Base-by-base conservation (phyloP, 1,284 basidiomycete genomes). In the Ceratobasidium theobromae region DNA sequence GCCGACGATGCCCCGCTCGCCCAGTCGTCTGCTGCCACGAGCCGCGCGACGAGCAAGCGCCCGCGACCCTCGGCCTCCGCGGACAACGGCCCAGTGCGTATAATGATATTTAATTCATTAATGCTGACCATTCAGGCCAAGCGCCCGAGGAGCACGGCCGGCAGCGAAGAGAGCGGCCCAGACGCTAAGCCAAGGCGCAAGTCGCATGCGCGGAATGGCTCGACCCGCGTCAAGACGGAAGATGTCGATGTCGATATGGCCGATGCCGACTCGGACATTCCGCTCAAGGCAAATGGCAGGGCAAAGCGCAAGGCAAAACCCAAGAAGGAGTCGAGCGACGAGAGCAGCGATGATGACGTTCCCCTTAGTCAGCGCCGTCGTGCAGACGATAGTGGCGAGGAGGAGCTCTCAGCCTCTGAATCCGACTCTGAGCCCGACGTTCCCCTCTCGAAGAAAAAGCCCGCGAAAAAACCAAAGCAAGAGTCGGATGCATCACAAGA, bases 401-500 rank as follows among this genome's bases (percentile, higher is more conserved):
- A 66, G 8, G 68, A 69, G 40, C 21, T 51, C 14, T 66, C 60
- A 11, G 43, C 35, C 32, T 58, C 53, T 21, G 28, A 48, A 27
- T 58, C 75, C 70, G 53, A 55, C 4, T 71, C 70, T 18, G 74
- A 76, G 27, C 76, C 76, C 48, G 76, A 77, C 49, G 71, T 72
- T 57, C 74, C 74, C 12, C 73, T 78, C 28, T 78, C 74, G 28
- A 73, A 75, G 40, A 73, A 72, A 52, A 80, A 80, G 74, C 81
- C 82, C 71, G 75, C 78, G 18, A 16, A 78, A 78, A 85, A 83
- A 73, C 75, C 77, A 65, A 86, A 85, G 75, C 77, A 74, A 6
- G 84, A 87, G 73, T 66, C 64, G 27, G 64, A 66, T 21, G 66
- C 28, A 23, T 67, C 77, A 74, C 72, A 68, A 2, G 81, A 84